Conservation (phyloP, 768 basidiomycete genomes). For the Dendrothele bispora region DNA sequence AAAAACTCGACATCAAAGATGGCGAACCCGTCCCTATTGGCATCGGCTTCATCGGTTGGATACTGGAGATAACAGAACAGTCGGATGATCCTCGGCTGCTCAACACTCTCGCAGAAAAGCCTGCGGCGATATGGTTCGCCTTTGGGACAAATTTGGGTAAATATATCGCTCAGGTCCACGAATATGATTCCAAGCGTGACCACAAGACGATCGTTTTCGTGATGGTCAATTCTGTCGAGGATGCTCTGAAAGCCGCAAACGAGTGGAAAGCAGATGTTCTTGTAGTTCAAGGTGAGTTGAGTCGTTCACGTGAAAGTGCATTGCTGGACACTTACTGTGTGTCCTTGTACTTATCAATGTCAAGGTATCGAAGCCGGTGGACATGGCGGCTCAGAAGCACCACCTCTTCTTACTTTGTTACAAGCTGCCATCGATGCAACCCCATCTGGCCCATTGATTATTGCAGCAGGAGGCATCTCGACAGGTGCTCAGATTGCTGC, state of each 20-base stretch:
- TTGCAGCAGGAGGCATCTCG: conserved; percentile 51
- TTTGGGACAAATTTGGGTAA: conserved; percentile 51
- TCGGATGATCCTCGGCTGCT: conserved; percentile 37
- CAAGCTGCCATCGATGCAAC: conserved; percentile 32
- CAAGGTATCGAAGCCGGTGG: conserved; percentile 52
- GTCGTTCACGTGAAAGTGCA: too few species aligned
- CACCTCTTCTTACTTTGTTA: conserved; percentile 38
- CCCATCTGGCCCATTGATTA: conserved; percentile 28
- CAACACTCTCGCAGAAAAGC: conserved; percentile 42
- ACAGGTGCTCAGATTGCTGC: conserved; percentile 43
- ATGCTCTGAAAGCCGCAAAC: conserved; percentile 42
- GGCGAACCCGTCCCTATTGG: conserved; percentile 49
- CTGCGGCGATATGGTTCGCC: conserved; percentile 60
- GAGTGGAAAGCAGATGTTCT: conserved; percentile 58
- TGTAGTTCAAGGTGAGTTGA: conserved; percentile 58
- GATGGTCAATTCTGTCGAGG: conserved; percentile 41
- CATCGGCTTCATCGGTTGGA: conserved; percentile 59
- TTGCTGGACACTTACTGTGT: background rate
- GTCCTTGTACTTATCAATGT: background rate
- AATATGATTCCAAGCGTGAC: conserved; percentile 32
- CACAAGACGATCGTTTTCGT: conserved; percentile 53
- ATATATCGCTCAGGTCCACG: conserved; percentile 53
- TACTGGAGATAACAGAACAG: conserved; percentile 42
- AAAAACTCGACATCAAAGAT: conserved; percentile 26
- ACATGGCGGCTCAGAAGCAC: conserved; percentile 38